Conservation (phyloP, 129 eudicot species). For the Deinandra increscens region DNA sequence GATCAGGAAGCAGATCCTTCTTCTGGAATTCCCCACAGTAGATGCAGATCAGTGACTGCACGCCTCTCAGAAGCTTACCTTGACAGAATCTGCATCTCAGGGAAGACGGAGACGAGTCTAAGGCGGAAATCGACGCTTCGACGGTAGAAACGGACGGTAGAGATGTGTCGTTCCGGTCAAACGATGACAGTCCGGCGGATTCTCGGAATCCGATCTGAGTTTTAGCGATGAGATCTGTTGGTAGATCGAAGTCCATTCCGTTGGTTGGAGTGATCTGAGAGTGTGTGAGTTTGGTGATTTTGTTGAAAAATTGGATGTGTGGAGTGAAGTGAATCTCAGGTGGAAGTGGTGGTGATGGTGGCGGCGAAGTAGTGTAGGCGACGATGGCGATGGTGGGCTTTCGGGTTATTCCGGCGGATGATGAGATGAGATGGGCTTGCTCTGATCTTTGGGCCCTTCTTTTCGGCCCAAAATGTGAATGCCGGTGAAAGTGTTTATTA, state of each 20-base stretch:
- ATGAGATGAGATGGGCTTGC: no score
- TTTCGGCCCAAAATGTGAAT: no score
- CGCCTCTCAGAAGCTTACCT: conserved; percentile 67
- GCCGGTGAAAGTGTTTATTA: no score
- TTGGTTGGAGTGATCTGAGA: conserved; percentile 8
- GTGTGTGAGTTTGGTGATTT: conserved; percentile 21
- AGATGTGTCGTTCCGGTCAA: conserved; percentile 47
- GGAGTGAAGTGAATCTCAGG: not conserved
- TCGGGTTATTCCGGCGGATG: conserved; percentile 7
- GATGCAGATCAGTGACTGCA: conserved; percentile 59
- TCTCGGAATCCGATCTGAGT: conserved; percentile 54
- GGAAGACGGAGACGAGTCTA: conserved; percentile 49
- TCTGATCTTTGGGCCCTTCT: no score
- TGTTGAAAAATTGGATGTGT: conserved; percentile 13
- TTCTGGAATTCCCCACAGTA: conserved; percentile 59
- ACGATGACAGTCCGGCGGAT: conserved; percentile 51
- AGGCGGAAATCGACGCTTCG: conserved; percentile 42
- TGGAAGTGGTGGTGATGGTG: conserved; percentile 11
- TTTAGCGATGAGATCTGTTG: conserved; percentile 52
- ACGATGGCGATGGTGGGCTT: conserved; percentile 21
- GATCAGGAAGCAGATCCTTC: conserved; percentile 49
- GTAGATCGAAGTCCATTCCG: conserved; percentile 45
- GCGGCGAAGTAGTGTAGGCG: not conserved
- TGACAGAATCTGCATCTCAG: conserved; percentile 61
- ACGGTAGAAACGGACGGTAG: conserved; percentile 49